Base-by-base conservation (phyloP, 2,329 filamentous ascomycete species). In the Penicillium sp. region DNA sequence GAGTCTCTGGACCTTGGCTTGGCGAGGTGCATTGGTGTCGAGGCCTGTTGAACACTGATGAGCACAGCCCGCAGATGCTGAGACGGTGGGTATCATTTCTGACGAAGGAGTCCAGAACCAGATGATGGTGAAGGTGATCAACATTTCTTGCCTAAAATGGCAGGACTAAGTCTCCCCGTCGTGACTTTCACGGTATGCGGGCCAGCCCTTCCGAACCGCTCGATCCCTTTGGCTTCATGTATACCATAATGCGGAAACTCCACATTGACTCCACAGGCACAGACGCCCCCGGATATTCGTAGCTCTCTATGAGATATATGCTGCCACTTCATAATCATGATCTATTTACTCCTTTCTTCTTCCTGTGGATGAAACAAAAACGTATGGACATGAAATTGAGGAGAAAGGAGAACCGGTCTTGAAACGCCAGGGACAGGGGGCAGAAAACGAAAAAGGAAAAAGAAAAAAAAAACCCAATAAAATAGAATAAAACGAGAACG, bases 1-100 rank as follows among this genome's bases (percentile, higher is more conserved):
- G 66, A 64, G 60, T 62, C 53, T 67, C 51, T 71, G 71, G 70
- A 60, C 65, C 54, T 61, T 61, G 59, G 60, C 64, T 68, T 70
- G 67, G 67, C 66, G 60, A 69, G 59, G 48, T 57, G 65, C 69
- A 67, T 68, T 70, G 66, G 65, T 63, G 60, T 67, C 60, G 56
- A 53, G 61, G 56, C 44, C 48, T 60, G 53, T 59, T 53, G 41
- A 45, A 51, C 63, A 64, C 63, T 64, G 61, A 63, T 58, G 63
- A 62, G 63, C 67, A 67, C 65, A 66, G 67, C 63, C 64, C 49
- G 62, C 63, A 61, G 41, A 29, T 54, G 44, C 55, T 48, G 46
- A 51, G 35, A 49, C 45, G 38, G 30, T 45, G 42, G 29, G 30
- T 18, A 46, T 23, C 36, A 36, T 42, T 42, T 39, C 42, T 32